These are phyloP conservation scores for Populus davidiana DNA, from an alignment of 345 rosid genomes.

Conservation along the genomic window DNA sequence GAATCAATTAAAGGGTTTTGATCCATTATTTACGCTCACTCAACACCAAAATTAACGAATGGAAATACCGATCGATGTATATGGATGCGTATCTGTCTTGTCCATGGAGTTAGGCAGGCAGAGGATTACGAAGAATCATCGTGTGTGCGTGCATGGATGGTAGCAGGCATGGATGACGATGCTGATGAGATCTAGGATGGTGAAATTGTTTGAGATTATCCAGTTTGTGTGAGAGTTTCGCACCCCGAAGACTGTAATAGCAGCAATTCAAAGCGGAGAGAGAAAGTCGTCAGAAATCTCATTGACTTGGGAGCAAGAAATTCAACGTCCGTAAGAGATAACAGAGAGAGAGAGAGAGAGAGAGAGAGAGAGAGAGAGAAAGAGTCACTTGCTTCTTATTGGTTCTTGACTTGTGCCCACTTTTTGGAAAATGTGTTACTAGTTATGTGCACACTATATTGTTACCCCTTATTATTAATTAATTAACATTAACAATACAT, in stretches of 20 bases:
- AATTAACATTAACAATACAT: too few relatives aligned
- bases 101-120: too few relatives aligned
- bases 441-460: background rate
- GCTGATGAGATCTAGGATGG: background rate
- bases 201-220: slow-evolving; percentile 14
- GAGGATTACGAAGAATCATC: too few relatives aligned
- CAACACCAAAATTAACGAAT: background rate
- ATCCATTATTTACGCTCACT: background rate
- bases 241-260: slow-evolving; percentile 16
- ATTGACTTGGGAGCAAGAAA: slow-evolving; percentile 1
- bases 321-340: slow-evolving; percentile 3
- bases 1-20: background rate
- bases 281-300: background rate
- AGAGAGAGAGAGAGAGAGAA: too few relatives aligned
- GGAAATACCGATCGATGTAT: too few relatives aligned
- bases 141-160: too few relatives aligned
- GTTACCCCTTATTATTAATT: background rate
- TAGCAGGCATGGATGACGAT: background rate
- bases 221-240: background rate
- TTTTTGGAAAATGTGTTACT: slow-evolving; percentile 13
- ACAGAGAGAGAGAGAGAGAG: too few relatives aligned
- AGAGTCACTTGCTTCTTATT: background rate
- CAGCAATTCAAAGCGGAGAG: background rate
- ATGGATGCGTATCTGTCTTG: too few relatives aligned
- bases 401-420: slow-evolving; percentile 10